Evolutionary conservation across 2,329 filamentous ascomycete genomes (phyloP), one percentile per base, ranked within the genome.

Genomic region (Claviceps africana): DNA sequence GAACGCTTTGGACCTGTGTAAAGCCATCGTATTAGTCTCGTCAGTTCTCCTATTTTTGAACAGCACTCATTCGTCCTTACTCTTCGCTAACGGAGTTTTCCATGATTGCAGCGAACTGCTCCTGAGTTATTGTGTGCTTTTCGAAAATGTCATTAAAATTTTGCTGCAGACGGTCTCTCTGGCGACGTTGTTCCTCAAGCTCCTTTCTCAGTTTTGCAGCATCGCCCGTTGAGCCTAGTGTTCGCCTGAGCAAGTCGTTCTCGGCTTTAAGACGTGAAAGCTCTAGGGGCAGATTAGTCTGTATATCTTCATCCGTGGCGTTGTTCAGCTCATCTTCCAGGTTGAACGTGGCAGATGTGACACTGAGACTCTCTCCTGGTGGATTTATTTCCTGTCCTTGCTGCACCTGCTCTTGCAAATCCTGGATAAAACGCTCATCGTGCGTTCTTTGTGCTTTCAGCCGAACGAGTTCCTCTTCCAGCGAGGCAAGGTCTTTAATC

Each of bases 321-420:
- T 70, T 71, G 50, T 78, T 74, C 4, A 84, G 70, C 62, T 84
- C 81, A 54, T 82, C 76, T 62, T 82, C 79, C 9, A 84, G 73
- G 54, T 68, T 78, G 42, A 75, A 68, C 42, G 58, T 46, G 9
- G 56, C 54, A 28, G 60, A 51, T 9, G 52, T 51, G 30, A 46
- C 54, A 7, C 57, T 56, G 22, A 59, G 35, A 17, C 45, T 51
- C 42, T 56, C 58, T 13, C 54, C 59, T 37, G 62, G 59, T 30
- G 58, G 30, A 17, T 54, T 52, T 31, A 50, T 48, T 19, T 57
- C 57, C 25, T 62, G 64, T n/a, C 62, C 64, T 17, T 70, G 64
- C 48, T 72, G 69, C 33, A 79, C 59, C 59, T 81, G 77, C 59
- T 83, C 79, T 59, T 83, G 76, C 19, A 83, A 71, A 42, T 83